A percentile compares a stretch with the other conserved stretches of the same genome.
These are phyloP conservation scores for Tuber magnatum DNA, from an alignment of 495 filamentous ascomycete species.

Conservation along the genomic window DNA sequence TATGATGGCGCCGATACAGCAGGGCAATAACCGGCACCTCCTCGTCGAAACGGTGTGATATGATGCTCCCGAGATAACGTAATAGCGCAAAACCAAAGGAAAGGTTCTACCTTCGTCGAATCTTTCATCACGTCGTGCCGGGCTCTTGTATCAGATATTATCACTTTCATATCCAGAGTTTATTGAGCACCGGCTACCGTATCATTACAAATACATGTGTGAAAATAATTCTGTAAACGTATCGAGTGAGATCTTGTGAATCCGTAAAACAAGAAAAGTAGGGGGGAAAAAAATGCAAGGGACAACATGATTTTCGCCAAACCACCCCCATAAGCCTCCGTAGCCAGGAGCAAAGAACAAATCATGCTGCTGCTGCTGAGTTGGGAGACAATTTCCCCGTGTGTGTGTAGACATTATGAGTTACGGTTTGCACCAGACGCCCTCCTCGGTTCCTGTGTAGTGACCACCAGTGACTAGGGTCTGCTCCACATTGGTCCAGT, in stretches of 20 bases:
- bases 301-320: background rate
- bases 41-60: no score
- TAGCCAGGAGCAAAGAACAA: background rate
- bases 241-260: background rate
- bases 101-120: no score
- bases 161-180: background rate
- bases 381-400: background rate
- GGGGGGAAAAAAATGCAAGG: background rate
- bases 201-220: background rate
- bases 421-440: constrained; percentile 22
- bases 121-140: no score
- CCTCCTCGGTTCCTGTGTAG: constrained; percentile 55
- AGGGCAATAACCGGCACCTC: no score
- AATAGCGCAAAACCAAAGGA: no score
- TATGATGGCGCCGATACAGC: no score
- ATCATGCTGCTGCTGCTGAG: background rate
- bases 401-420: background rate
- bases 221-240: background rate
- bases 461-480: constrained; percentile 62
- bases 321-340: background rate
- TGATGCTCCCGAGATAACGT: no score
- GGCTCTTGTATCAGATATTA: no score
- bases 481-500: constrained; percentile 64
- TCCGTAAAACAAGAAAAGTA: background rate
- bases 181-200: background rate